Conservation (phyloP, 1,284 basidiomycete genomes). For the Ustilago curta region DNA sequence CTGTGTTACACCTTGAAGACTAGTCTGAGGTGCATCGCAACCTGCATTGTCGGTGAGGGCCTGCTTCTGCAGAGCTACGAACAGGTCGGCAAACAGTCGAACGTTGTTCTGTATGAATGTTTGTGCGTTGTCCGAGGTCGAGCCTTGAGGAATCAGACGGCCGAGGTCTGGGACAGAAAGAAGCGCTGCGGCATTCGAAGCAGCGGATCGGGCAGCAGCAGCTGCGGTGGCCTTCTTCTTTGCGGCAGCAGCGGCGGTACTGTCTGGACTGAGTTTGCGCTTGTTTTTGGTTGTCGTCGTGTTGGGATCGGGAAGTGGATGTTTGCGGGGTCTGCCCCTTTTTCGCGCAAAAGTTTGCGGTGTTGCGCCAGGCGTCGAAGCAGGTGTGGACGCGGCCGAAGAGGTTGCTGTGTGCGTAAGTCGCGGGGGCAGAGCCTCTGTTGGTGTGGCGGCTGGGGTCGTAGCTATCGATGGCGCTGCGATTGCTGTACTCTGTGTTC, state of each 20-base stretch:
- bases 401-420: conserved; percentile 14
- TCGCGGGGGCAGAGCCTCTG: neutral
- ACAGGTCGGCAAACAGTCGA: conserved; percentile 47
- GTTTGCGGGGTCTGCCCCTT: conserved; percentile 44
- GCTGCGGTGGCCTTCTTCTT: conserved; percentile 21
- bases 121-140: conserved; percentile 36
- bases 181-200: conserved; percentile 25
- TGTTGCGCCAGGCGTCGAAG: conserved; percentile 30
- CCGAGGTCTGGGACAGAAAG: conserved; percentile 50
- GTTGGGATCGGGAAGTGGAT: conserved; percentile 44
- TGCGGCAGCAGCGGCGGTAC: conserved; percentile 11
- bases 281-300: conserved; percentile 21
- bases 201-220: conserved; percentile 38
- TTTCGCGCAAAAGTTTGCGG: conserved; percentile 36
- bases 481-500: neutral
- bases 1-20: neutral
- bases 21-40: conserved; percentile 9
- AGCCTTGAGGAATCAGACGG: conserved; percentile 45
- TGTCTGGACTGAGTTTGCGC: conserved; percentile 33
- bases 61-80: conserved; percentile 52
- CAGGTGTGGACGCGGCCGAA: conserved; percentile 35
- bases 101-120: conserved; percentile 46
- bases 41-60: conserved; percentile 25
- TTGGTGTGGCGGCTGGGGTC: neutral
- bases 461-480: neutral